Conservation (phyloP, 306 rosid genomes). For the Amphicarpaea edgeworthii region DNA sequence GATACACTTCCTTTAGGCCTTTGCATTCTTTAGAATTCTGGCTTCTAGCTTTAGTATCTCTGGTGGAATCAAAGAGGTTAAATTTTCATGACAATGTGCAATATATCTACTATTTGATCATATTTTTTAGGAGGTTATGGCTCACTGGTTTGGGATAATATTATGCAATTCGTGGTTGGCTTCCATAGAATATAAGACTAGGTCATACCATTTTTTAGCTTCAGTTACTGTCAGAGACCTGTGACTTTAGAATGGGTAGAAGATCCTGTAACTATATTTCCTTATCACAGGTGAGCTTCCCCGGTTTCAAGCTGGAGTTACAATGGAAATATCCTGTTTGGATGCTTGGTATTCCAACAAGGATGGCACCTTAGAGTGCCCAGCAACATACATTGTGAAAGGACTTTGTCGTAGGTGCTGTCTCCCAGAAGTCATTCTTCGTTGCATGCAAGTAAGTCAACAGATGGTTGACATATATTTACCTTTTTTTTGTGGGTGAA, state of each 20-base stretch:
- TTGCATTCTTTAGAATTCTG: constrained; percentile 1
- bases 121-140: no score
- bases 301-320: constrained; percentile 91
- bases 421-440: constrained; percentile 92
- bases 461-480: constrained; percentile 4
- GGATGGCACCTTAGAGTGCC: constrained; percentile 69
- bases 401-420: constrained; percentile 96
- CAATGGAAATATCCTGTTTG: constrained; percentile 87
- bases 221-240: constrained; percentile 21
- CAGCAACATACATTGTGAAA: constrained; percentile 79
- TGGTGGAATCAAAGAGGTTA: no score
- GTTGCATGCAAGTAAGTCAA: constrained; percentile 89
- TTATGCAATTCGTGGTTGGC: neutral
- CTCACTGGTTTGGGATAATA: no score
- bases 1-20: neutral
- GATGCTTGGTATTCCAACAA: constrained; percentile 89
- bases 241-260: constrained; percentile 35
- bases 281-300: constrained; percentile 84
- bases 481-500: neutral
- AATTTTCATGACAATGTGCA: no score
- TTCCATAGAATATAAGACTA: constrained; percentile 28
- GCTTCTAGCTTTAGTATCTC: neutral
- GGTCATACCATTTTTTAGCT: constrained; percentile 21
- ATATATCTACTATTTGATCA: no score
- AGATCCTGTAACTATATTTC: constrained; percentile 38